Conservation (phyloP, 257 asterid genomes). For the Solanum arcanum region DNA sequence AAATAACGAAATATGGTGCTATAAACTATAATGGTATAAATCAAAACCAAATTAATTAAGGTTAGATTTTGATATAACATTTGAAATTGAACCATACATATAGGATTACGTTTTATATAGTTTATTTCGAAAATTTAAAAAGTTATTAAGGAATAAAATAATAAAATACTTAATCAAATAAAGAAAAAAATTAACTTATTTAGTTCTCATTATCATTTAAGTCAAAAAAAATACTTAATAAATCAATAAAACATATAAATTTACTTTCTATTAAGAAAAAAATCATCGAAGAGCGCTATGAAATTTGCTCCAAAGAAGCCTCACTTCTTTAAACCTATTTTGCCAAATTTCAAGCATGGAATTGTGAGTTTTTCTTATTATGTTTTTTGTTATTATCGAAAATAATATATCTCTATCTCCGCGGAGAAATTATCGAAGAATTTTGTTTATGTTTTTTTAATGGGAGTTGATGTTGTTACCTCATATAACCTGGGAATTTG, state of each 20-base stretch:
- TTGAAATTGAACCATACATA: too few relatives aligned
- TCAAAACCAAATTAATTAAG: too few relatives aligned
- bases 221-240: too few relatives aligned
- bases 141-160: too few relatives aligned
- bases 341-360: neutral
- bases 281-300: neutral
- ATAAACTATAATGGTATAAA: too few relatives aligned
- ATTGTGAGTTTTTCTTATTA: neutral
- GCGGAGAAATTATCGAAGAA: neutral
- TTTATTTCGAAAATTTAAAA: too few relatives aligned
- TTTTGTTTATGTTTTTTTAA: neutral
- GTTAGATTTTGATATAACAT: too few relatives aligned
- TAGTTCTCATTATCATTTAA: too few relatives aligned
- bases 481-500: neutral
- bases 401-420: neutral
- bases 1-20: too few relatives aligned
- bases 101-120: too few relatives aligned
- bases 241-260: neutral
- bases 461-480: neutral
- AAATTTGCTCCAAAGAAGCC: neutral
- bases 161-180: too few relatives aligned
- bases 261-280: neutral
- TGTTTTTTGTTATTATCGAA: neutral
- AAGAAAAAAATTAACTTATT: too few relatives aligned
- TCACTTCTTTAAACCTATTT: neutral